These are phyloP conservation scores for Medicago ruthenica DNA, from an alignment of 306 rosid genomes.

Conservation along the genomic window DNA sequence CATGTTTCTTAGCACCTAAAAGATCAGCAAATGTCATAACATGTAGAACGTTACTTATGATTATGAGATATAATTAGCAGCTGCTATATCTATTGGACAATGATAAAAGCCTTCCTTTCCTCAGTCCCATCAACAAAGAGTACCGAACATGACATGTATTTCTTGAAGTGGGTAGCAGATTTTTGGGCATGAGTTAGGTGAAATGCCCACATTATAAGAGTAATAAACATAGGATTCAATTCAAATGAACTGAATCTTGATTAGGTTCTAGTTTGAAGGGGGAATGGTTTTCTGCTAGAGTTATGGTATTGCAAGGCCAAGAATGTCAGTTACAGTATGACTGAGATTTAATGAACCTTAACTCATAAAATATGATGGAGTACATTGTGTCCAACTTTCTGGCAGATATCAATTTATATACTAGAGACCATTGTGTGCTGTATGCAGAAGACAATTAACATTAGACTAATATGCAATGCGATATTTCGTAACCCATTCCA, in stretches of 20 bases:
- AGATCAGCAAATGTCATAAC: conserved; percentile 19
- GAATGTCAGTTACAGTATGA: neutral
- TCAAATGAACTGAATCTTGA: conserved; percentile 17
- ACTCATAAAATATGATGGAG: conserved; percentile 13
- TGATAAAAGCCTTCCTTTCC: conserved; percentile 24
- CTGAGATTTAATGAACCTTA: conserved; percentile 25
- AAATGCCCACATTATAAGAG: neutral
- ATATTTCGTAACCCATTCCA: neutral
- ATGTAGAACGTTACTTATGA: neutral
- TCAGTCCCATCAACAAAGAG: neutral
- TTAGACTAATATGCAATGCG: neutral
- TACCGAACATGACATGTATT: neutral
- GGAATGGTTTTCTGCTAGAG: neutral
- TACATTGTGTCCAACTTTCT: conserved; percentile 2
- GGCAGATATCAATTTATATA: conserved; percentile 9
- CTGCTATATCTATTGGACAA: conserved; percentile 26
- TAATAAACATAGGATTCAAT: conserved; percentile 7
- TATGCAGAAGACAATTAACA: too few relatives aligned
- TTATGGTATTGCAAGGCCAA: neutral
- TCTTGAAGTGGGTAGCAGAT: neutral
- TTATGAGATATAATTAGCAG: neutral
- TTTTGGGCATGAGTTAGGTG: neutral
- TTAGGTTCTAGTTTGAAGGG: neutral
- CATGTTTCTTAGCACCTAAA: neutral
- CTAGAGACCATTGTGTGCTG: neutral